A percentile compares a stretch with the other conserved stretches of the same genome.
These are phyloP conservation scores for Aspergillus sp. DNA, from an alignment of 2,329 filamentous ascomycete species.

Conservation along the genomic window DNA sequence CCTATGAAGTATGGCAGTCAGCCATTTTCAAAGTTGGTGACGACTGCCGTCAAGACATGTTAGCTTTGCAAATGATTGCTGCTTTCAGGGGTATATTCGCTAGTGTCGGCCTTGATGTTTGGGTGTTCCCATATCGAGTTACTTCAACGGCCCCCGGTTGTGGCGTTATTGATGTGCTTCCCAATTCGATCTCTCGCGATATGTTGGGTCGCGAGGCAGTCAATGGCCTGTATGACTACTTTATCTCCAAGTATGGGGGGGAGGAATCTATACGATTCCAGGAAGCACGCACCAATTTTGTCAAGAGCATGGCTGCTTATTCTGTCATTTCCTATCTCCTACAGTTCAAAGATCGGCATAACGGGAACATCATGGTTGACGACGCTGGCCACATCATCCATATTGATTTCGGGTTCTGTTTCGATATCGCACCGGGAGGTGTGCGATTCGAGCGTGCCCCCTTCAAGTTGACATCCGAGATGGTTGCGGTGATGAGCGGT, in stretches of 20 bases:
- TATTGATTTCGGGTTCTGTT: slow-evolving; percentile 99
- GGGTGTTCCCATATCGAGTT: slow-evolving; percentile 94
- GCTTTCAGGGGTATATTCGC: slow-evolving; percentile 98
- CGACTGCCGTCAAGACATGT: slow-evolving; percentile 94
- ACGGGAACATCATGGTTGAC: slow-evolving; percentile 99
- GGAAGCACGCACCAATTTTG: slow-evolving; percentile 92
- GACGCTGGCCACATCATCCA: slow-evolving; percentile 96
- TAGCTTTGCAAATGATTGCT: slow-evolving; percentile 96
- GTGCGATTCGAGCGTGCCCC: slow-evolving; percentile 97
- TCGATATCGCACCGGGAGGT: slow-evolving; percentile 95
- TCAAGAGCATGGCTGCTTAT: slow-evolving; percentile 99
- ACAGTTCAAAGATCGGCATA: slow-evolving; percentile 99
- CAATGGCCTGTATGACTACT: slow-evolving; percentile 98
- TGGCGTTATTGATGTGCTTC: slow-evolving; percentile 95
- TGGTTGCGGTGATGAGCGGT: slow-evolving; percentile 99
- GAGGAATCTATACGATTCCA: slow-evolving; percentile 95
- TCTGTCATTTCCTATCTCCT: slow-evolving; percentile 94
- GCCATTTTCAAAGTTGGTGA: slow-evolving; percentile 99
- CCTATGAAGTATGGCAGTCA: slow-evolving; percentile 95
- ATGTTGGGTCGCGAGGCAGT: slow-evolving; percentile 98
- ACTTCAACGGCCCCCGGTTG: slow-evolving; percentile 96
- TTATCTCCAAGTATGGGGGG: slow-evolving; percentile 93
- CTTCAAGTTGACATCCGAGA: slow-evolving; percentile 96
- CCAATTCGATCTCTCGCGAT: slow-evolving; percentile 96
- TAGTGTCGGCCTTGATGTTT: slow-evolving; percentile 90